Evolutionary conservation across 768 basidiomycete species (phyloP), one percentile per base, ranked within the genome.

Genomic region (Filobasidium wieringae): DNA sequence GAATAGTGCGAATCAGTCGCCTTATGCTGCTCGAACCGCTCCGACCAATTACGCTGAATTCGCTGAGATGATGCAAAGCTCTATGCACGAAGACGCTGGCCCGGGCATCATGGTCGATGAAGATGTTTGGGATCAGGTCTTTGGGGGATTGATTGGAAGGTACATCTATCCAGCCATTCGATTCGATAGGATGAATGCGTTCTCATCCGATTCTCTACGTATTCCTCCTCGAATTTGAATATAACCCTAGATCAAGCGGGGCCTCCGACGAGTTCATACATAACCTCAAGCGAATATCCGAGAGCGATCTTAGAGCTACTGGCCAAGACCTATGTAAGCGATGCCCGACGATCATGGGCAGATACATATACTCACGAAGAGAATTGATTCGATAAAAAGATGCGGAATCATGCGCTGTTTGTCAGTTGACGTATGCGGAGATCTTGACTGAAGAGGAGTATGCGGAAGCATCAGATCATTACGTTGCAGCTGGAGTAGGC

Each of bases 381-480:
- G 19, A 17, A 26, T 51, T 8, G 4, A 2, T 9, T 26, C 43
- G 51, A 59, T 33, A 30, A 43, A 32, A 34, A 55, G 49, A 60
- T 22, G 8, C 52, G 43, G 22, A 57, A 19, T 27, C 55, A 9
- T 61, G 60, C 34, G 55, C 60, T 8, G 53, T 61, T 19, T 61
- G 60, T 32, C 55, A 57, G 19, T 40, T 53, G 3, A 7, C 60
- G 0, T 61, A 61, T 36, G 55, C 37, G 1, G 36, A 51, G 7
- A 61, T 61, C 51, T 22, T 61, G 17, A 61, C 60, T 9, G 60
- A 61, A 33, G 32, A 61, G 36, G 60, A 61, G 37, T 61, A 57
- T 24, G 60, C 60, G 22, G 39, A 50, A 14, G 43, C 54, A 8
- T n/a, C 60, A 1, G 60, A 61, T 27, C 51, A 57, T 45, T 52